Base-by-base conservation (phyloP, 2,329 filamentous ascomycete species). In the Grosmannia clavigera region DNA sequence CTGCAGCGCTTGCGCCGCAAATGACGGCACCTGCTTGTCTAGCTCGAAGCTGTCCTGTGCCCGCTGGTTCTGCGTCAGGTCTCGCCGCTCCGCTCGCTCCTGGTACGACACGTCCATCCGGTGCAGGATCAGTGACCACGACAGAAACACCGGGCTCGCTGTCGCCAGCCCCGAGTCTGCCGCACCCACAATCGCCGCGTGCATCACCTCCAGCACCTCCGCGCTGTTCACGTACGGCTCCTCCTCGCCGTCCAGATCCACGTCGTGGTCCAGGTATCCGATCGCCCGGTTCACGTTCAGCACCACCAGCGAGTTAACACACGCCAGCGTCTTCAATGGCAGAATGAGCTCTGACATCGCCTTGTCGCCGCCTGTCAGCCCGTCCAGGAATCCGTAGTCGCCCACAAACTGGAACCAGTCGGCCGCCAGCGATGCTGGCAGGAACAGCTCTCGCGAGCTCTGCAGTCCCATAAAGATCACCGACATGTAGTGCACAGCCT, bases 61-160 rank as follows among this genome's bases (percentile, higher is more conserved):
- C 62, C 78, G 79, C 66, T 84, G 79, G 63, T 83, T 81, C 58
- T 83, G 75, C 19, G 81, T 70, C 33, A 80, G 73, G 65, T 84
- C 81, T 55, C 81, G 74, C 61, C 79, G 78, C 68, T 87, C 84
- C 48, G 81, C 82, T 54, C 85, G 77, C 57, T 77, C 77, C 60
- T 82, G 78, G 64, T 84, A 86, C 14, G 81, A 81, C 51, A 82
- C 74, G 65, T 83, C 82, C 74, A 94, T 83, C 31, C 81, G 79
- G 67, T 87, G 82, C 11, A 92, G 76, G 31, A 96, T 81, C 55
- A 92, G 76, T 4, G 86, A 84, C 92, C 92, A 97, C 3, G 88
- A 83, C 65, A 95, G 88, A 25, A 90, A 80, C 22, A 88, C 83
- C 1, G 90, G 89, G 60, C 82, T 84, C 25, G 88, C 87, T 43